A percentile compares a stretch with the other conserved stretches of the same genome.
phyloP scores from a whole-genome alignment of 305 asterid genomes.

The Fraxinus latifolia region DNA sequence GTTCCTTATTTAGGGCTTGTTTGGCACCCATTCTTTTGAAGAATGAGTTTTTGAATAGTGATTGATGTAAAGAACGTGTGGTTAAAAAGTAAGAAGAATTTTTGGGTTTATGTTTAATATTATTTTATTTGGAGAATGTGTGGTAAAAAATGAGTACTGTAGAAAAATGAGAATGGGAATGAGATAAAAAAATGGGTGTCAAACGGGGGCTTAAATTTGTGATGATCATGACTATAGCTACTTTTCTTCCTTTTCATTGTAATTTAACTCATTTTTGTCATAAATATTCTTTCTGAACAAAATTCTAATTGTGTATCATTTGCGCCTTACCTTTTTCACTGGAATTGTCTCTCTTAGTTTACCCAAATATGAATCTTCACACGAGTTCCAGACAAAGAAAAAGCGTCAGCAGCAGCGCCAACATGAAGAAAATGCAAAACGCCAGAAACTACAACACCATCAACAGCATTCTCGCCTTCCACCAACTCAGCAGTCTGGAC shows the following conservation, averaged over 20 bases:
- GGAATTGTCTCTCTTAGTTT: slow-evolving; percentile 40
- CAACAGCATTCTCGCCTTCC: slow-evolving; percentile 73
- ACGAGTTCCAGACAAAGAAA: slow-evolving; percentile 94
- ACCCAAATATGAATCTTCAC: slow-evolving; percentile 87
- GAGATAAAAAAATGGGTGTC: no score
- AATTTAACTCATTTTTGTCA: neutral
- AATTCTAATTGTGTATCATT: neutral
- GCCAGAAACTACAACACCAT: slow-evolving; percentile 76
- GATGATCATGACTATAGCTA: neutral
- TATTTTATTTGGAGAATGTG: no score
- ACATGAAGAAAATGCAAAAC: slow-evolving; percentile 77
- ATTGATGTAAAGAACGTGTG: no score
- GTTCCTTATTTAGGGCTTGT: neutral
- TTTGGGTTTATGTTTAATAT: no score
- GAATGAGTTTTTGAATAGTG: no score
- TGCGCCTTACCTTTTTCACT: slow-evolving; percentile 13
- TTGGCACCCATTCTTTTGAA: no score
- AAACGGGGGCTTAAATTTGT: neutral
- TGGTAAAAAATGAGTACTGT: no score
- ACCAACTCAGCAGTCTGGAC: slow-evolving; percentile 68
- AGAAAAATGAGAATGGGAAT: no score
- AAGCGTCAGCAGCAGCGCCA: slow-evolving; percentile 91
- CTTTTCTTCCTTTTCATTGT: neutral
- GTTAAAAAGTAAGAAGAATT: no score
- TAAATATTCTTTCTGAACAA: neutral